Evolutionary conservation across 352 stramenopile genomes (phyloP), one percentile per base, ranked within the genome.

Genomic region (Phytopythium litorale): DNA sequence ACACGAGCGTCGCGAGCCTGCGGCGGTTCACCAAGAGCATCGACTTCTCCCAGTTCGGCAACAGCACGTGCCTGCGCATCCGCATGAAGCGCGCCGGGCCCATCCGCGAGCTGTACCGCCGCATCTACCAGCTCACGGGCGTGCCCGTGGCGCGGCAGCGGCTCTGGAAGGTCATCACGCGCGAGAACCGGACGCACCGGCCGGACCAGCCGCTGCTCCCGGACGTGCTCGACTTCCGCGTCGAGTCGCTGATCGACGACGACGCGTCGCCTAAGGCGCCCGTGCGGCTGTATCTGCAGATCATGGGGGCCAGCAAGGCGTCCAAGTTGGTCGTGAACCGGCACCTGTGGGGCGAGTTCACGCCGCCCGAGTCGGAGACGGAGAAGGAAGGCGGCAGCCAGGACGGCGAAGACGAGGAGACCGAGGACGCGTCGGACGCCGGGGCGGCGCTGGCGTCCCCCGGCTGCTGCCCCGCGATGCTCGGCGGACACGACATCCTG

Each of bases 131-230:
- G 56, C 69, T 76, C 33, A 92, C 76, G 0, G 87, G 87, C 15
- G 73, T 96, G 0, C 82, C 84, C 0, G 76, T 93, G 42, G 49
- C 66, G 7, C 77, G 73, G 9, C 84, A 93, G 40, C 79, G 87
- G 19, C 60, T 96, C 13, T 96, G 87, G 87, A 94, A 87, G 68
- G 76, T 94, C 30, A 92, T 94, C 55, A 91, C 80, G 11, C 79
- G 87, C 23, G 84, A 94, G 65, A 96, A 96, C 62, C 76, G 85
- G 9, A 96, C 85, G 2, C 74, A 84, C 53, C 84, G 87, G 21
- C 87, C 87, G 0, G 87, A 96, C 58, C 72, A 74, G 37, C 69
- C 81, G 0, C 56, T 96, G 12, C 65, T 70, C 23, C 66, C 64
- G 2, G 71, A 88, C 21, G 40, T 68, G 16, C 71, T 90, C 8